Conservation (phyloP, 140 eudicot genomes). For the Ambrosia hybrid region DNA sequence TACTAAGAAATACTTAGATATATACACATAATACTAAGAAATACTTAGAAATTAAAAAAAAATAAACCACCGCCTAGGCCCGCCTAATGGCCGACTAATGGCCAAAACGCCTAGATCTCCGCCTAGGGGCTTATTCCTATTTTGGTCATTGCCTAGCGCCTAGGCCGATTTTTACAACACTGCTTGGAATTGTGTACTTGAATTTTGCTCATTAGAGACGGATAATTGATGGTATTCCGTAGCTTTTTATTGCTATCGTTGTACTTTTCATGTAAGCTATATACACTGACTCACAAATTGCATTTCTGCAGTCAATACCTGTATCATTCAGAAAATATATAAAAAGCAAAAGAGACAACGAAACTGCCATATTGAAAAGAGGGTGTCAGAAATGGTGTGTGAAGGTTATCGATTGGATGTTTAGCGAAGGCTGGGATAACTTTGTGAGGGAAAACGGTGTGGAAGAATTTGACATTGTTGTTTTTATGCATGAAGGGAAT, state of each 20-base stretch:
- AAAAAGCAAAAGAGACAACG: not conserved
- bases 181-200: too few relatives aligned
- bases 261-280: not conserved
- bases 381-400: slow-evolving; percentile 27
- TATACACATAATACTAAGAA: too few relatives aligned
- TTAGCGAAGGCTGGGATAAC: slow-evolving; percentile 31
- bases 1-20: too few relatives aligned
- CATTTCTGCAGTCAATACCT: slow-evolving; percentile 9
- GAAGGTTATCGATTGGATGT: slow-evolving; percentile 18
- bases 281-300: not conserved
- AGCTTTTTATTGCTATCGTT: not conserved
- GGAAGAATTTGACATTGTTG: slow-evolving; percentile 19
- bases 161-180: too few relatives aligned
- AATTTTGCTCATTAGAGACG: too few relatives aligned
- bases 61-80: too few relatives aligned
- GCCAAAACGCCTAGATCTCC: too few relatives aligned
- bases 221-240: not conserved
- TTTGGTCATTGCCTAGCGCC: too few relatives aligned
- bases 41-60: too few relatives aligned
- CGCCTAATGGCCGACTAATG: too few relatives aligned
- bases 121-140: too few relatives aligned
- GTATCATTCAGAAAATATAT: slow-evolving; percentile 23
- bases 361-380: slow-evolving; percentile 25
- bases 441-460: slow-evolving; percentile 25
- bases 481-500: slow-evolving; percentile 31